Conservation (phyloP, 108 stramenopile species). For the Cyclotella choctawhatcheeana region DNA sequence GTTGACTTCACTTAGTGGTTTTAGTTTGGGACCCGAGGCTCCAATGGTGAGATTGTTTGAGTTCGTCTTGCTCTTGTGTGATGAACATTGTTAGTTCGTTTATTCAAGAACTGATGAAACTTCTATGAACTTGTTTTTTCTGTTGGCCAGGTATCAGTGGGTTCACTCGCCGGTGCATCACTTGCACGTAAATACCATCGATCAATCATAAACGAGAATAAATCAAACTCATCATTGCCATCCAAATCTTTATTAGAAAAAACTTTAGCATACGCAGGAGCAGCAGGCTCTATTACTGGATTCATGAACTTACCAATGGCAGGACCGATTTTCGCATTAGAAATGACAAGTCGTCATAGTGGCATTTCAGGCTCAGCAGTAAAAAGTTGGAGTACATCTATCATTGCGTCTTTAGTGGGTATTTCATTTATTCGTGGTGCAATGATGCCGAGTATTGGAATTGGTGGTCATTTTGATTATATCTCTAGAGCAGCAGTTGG, state of each 20-base stretch:
- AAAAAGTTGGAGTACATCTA: slow-evolving; percentile 46
- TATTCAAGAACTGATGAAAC: too few species aligned
- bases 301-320: slow-evolving; percentile 72
- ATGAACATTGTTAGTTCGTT: too few species aligned
- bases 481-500: slow-evolving; percentile 41
- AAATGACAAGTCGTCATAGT: slow-evolving; percentile 54
- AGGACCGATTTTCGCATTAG: slow-evolving; percentile 70
- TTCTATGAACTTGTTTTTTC: background rate
- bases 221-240: background rate
- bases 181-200: slow-evolving; percentile 29
- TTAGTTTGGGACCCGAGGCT: slow-evolving; percentile 71
- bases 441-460: slow-evolving; percentile 15
- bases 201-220: slow-evolving; percentile 24
- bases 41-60: slow-evolving; percentile 60
- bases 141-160: slow-evolving; percentile 18
- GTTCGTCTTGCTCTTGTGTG: too few species aligned
- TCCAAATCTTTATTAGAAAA: slow-evolving; percentile 22
- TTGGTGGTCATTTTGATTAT: slow-evolving; percentile 69
- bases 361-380: slow-evolving; percentile 41
- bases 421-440: slow-evolving; percentile 47
- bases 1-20: slow-evolving; percentile 66
- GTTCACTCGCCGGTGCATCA: slow-evolving; percentile 32
- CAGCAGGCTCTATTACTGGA: slow-evolving; percentile 69
- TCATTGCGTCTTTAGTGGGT: slow-evolving; percentile 56
- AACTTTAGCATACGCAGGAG: slow-evolving; percentile 55